These are phyloP conservation scores for Blastobotrys parvus DNA, from an alignment of 805 yeast genomes.

Conservation along the genomic window DNA sequence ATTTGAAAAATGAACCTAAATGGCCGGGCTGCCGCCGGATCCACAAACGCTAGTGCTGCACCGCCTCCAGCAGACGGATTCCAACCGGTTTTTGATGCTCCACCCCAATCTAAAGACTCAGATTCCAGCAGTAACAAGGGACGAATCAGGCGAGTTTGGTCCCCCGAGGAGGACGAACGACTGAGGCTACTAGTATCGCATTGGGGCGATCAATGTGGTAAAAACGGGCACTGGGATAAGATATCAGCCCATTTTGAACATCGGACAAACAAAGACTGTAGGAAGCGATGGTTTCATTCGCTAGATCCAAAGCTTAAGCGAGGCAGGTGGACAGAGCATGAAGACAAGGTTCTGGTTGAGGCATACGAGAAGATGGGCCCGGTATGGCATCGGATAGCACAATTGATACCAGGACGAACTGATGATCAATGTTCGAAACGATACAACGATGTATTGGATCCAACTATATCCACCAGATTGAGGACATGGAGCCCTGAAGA, in stretches of 20 bases:
- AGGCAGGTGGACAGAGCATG: slow-evolving; percentile 81
- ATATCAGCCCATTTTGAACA: slow-evolving; percentile 27
- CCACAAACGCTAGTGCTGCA: too few species aligned
- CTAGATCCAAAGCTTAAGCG: slow-evolving; percentile 73
- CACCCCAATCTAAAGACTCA: too few species aligned
- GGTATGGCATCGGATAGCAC: slow-evolving; percentile 77
- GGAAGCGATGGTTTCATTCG: slow-evolving; percentile 82
- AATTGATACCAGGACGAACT: slow-evolving; percentile 71
- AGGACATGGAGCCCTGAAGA: slow-evolving; percentile 75
- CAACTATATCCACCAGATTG: slow-evolving; percentile 65
- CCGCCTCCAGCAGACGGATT: too few species aligned
- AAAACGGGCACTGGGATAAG: slow-evolving; percentile 36
- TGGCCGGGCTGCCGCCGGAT: too few species aligned
- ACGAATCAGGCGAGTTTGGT: slow-evolving; percentile 43
- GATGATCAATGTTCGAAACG: slow-evolving; percentile 94
- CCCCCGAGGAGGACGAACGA: slow-evolving; percentile 59
- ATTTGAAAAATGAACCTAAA: too few species aligned
- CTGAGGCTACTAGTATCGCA: slow-evolving; percentile 35
- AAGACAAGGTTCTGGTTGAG: slow-evolving; percentile 56
- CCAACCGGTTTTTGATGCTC: too few species aligned
- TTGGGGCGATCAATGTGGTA: slow-evolving; percentile 40
- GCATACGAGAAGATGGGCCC: slow-evolving; percentile 68
- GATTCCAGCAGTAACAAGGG: too few species aligned
- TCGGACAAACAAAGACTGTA: slow-evolving; percentile 72
- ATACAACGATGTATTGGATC: slow-evolving; percentile 81